phyloP scores from a whole-genome alignment of 179 eudicot species.

The Silene vulgaris region DNA sequence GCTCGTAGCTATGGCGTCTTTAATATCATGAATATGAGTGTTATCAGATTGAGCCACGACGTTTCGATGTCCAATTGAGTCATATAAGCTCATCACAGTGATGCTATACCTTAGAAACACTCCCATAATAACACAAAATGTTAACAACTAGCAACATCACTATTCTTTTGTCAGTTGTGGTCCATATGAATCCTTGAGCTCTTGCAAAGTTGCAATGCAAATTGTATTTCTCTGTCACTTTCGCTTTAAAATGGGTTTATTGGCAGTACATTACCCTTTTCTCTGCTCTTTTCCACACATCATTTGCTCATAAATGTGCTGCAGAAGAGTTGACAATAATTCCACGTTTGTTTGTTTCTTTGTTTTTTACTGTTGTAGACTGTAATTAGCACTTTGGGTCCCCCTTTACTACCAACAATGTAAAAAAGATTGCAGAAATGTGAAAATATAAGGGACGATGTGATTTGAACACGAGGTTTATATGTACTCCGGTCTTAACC shows the following conservation, averaged over 20 bases:
- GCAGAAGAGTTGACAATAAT: neutral
- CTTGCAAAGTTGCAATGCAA: slow-evolving; percentile 8
- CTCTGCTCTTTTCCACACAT: slow-evolving; percentile 26
- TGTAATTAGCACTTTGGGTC: neutral
- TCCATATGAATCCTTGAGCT: slow-evolving; percentile 22
- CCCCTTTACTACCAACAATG: neutral
- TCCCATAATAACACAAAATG: neutral
- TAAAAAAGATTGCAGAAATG: neutral
- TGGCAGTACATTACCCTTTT: slow-evolving; percentile 24
- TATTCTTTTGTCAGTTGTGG: slow-evolving; percentile 20
- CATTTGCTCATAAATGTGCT: slow-evolving; percentile 25
- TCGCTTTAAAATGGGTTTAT: slow-evolving; percentile 20
- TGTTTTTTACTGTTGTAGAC: neutral
- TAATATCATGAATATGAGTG: neutral
- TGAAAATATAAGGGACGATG: neutral
- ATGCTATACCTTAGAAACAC: neutral
- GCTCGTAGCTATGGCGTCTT: neutral
- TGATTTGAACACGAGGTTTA: neutral
- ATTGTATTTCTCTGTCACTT: slow-evolving; percentile 24
- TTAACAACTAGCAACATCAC: slow-evolving; percentile 10
- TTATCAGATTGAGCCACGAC: no score
- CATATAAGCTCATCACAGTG: no score
- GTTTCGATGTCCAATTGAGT: no score
- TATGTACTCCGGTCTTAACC: neutral
- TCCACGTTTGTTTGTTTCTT: slow-evolving; percentile 7